Percentiles rank a stretch among this genome's conserved stretches.
These are phyloP conservation scores for Daldinia sp. DNA, from an alignment of 2,329 filamentous ascomycete genomes.

Conservation along the genomic window DNA sequence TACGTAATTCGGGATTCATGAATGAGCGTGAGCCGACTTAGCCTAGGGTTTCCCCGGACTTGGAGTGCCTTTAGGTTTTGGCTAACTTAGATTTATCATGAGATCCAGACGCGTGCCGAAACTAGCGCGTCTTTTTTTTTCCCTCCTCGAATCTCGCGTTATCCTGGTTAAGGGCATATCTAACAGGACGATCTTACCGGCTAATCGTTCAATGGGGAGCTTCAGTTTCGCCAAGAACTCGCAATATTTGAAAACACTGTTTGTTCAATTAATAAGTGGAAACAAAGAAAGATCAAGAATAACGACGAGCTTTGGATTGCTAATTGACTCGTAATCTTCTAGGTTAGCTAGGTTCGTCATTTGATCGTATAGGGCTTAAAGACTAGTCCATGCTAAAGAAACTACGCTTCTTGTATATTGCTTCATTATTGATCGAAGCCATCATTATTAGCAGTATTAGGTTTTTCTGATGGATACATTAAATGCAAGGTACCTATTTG, in stretches of 20 bases:
- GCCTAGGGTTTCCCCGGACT: conserved; percentile 29
- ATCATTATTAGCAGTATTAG: not conserved
- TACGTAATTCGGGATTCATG: conserved; percentile 9
- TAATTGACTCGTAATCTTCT: not conserved
- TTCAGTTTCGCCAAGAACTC: conserved; percentile 33
- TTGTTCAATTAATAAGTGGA: not conserved
- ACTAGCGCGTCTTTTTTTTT: conserved; percentile 33
- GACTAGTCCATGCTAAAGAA: not conserved
- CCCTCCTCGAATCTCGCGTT: conserved; percentile 26
- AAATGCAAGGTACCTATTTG: not conserved
- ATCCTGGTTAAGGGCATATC: conserved; percentile 31
- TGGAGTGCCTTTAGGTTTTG: conserved; percentile 22
- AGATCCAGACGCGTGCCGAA: conserved; percentile 35
- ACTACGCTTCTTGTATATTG: not conserved
- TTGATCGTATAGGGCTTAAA: not conserved
- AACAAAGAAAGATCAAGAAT: conserved; percentile 12
- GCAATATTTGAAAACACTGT: not conserved
- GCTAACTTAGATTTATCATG: conserved; percentile 6
- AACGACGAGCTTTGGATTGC: conserved; percentile 14
- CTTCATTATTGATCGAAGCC: not conserved
- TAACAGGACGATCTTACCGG: conserved; percentile 22
- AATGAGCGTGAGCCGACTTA: conserved; percentile 2
- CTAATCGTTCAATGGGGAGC: conserved; percentile 31
- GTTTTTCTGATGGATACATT: not conserved
- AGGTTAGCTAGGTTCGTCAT: not conserved